Conservation (phyloP, 1,139 yeast species). For the Scheffersomyces segobiensis region DNA sequence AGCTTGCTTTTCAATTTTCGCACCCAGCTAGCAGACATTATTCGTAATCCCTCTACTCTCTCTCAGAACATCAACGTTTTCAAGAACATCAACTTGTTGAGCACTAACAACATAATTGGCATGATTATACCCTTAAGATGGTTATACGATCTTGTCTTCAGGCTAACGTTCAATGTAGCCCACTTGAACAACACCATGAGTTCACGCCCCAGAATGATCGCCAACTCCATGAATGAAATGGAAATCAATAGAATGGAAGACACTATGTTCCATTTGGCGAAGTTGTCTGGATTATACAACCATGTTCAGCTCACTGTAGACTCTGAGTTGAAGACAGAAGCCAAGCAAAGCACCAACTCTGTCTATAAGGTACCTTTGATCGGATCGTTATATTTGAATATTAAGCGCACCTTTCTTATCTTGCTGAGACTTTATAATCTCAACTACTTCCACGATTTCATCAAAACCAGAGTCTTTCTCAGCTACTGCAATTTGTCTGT, state of each 20-base stretch:
- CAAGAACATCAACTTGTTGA: slow-evolving; percentile 30
- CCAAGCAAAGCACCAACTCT: slow-evolving; percentile 1
- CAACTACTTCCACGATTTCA: slow-evolving; percentile 3
- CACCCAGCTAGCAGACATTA: neutral
- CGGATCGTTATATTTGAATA: slow-evolving; percentile 8
- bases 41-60: slow-evolving; percentile 3
- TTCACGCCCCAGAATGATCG: slow-evolving; percentile 37
- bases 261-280: slow-evolving; percentile 15
- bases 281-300: neutral
- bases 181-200: slow-evolving; percentile 39
- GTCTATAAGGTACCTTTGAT: slow-evolving; percentile 5
- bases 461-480: slow-evolving; percentile 4
- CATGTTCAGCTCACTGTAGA: neutral
- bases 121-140: slow-evolving; percentile 38
- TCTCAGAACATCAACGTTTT: slow-evolving; percentile 8
- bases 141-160: slow-evolving; percentile 38
- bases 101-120: slow-evolving; percentile 34
- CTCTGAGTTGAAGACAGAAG: slow-evolving; percentile 1
- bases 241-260: slow-evolving; percentile 31
- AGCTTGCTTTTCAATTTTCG: slow-evolving; percentile 16
- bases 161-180: slow-evolving; percentile 43
- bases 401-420: slow-evolving; percentile 10
- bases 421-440: neutral
- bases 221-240: slow-evolving; percentile 28
- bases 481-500: slow-evolving; percentile 29